Base-by-base conservation (phyloP, 495 filamentous ascomycete species). In the Penicillium waksmanii region DNA sequence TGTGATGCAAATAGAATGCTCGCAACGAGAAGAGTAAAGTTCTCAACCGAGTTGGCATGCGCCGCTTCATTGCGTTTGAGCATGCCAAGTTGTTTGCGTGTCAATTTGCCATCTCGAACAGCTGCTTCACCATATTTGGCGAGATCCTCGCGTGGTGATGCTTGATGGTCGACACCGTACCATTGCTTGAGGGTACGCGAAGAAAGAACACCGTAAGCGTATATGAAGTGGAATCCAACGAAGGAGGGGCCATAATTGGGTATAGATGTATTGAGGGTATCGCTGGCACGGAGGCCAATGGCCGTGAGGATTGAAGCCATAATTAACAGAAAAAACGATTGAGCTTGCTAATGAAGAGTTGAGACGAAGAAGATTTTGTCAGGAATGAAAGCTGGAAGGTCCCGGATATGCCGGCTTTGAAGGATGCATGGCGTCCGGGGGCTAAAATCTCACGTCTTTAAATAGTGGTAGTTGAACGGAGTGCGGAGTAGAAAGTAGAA, bases 81-180 rank as follows among this genome's bases (percentile, higher is more conserved):
- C 73, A 72, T 77, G 5, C 76, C 61, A 19, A 83, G 70, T 53
- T 76, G 73, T 8, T 50, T 60, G 44, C 70, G 76, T 0, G 76
- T 80, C 15, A 85, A 72, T 56, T 82, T 82, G 5, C 79, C 80
- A 4, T 68, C 71, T 15, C 67, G 62, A n/a, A 84, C 76, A 6
- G 79, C 77, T 1, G 68, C 67, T 13, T 73, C 65, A 47, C 80
- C 80, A 58, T 78, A 79, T 49, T 75, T 78, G 27, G 56, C 60
- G 1, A 84, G 71, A 40, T 82, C 76, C 51, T 80, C 66, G 23
- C 77, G 69, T 0, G 83, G 80, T 6, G 73, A 70, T 13, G 57
- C 69, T 53, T 83, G 78, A 67, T 84, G 76, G 65, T 85, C 81
- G 61, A 84, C 53, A 18, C 77, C 75, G 66, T 78, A 77, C 55